Conservation (phyloP, 371 early-diverging fungal species). For the Conidiobolus coronatus region DNA sequence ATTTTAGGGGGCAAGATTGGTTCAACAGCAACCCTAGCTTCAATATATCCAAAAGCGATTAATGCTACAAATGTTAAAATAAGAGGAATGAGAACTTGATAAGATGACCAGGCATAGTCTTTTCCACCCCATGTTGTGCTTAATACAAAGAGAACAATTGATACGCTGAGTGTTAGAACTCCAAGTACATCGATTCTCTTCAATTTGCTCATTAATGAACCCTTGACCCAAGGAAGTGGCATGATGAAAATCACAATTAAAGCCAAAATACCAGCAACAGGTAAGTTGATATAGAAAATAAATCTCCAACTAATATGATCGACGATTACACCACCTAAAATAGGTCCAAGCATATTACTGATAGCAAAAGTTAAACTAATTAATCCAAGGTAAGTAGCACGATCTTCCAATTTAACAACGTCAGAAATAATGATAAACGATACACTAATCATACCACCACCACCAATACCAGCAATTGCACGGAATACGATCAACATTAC, state of each 20-base stretch:
- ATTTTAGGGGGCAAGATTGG: constrained; percentile 23
- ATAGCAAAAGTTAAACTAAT: constrained; percentile 20
- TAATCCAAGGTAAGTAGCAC: constrained; percentile 19
- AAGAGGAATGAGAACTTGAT: constrained; percentile 23
- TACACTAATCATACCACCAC: constrained; percentile 43
- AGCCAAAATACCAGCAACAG: constrained; percentile 26
- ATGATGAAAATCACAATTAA: constrained; percentile 17
- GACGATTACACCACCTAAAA: constrained; percentile 39
- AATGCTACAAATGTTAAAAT: constrained; percentile 16
- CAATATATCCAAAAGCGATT: constrained; percentile 14
- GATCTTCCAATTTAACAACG: constrained; percentile 17
- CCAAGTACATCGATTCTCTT: constrained; percentile 37
- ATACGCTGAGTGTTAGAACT: constrained; percentile 12
- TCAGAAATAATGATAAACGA: constrained; percentile 50
- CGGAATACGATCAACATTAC: constrained; percentile 37
- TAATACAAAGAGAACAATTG: constrained; percentile 19
- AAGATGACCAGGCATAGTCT: constrained; percentile 17
- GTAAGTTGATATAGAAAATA: constrained; percentile 26
- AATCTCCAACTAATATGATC: constrained; percentile 40
- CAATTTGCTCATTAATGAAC: constrained; percentile 21
- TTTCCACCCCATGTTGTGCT: constrained; percentile 23
- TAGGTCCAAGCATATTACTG: constrained; percentile 40
- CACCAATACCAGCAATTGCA: constrained; percentile 35
- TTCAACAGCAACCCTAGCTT: constrained; percentile 22
- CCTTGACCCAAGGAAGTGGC: constrained; percentile 11